A percentile compares a stretch with the other conserved stretches of the same genome.
These are phyloP conservation scores for Testicularia cyperi DNA, from an alignment of 1,284 basidiomycete genomes.

Conservation along the genomic window DNA sequence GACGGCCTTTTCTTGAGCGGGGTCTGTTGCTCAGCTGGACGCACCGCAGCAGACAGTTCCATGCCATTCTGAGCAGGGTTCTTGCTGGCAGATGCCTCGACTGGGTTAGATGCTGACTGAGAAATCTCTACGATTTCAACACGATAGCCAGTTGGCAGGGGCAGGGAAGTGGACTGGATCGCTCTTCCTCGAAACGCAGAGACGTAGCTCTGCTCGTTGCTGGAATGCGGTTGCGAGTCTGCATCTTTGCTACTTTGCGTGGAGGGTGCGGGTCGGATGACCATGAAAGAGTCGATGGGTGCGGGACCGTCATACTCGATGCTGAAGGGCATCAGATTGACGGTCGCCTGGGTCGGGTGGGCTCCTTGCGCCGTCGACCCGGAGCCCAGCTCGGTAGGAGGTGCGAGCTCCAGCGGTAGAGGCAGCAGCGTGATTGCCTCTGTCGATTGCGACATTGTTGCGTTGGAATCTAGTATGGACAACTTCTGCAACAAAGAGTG, in stretches of 20 bases:
- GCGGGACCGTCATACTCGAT: constrained; percentile 41
- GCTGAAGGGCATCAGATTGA: constrained; percentile 45
- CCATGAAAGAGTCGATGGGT: constrained; percentile 34
- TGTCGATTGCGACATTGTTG: too few species aligned
- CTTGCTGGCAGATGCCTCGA: neutral
- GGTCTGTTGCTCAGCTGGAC: too few species aligned
- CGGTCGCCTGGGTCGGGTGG: too few species aligned
- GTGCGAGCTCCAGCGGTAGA: constrained; percentile 10
- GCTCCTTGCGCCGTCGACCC: too few species aligned
- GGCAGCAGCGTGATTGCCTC: constrained; percentile 13
- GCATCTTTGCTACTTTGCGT: too few species aligned
- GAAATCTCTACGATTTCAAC: constrained; percentile 19
- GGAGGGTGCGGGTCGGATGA: constrained; percentile 8
- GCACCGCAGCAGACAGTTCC: too few species aligned
- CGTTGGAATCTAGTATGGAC: too few species aligned
- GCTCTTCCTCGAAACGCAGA: constrained; percentile 31
- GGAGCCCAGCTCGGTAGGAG: too few species aligned
- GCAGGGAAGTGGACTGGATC: constrained; percentile 25
- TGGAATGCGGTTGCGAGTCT: too few species aligned
- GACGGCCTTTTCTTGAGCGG: too few species aligned
- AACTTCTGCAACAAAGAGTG: too few species aligned
- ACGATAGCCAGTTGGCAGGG: constrained; percentile 12
- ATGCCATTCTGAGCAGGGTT: too few species aligned
- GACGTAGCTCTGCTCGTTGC: constrained; percentile 6
- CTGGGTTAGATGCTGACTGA: constrained; percentile 2